phyloP scores from a whole-genome alignment of 2,329 filamentous ascomycete genomes.

The Nigrospora oryzae region DNA sequence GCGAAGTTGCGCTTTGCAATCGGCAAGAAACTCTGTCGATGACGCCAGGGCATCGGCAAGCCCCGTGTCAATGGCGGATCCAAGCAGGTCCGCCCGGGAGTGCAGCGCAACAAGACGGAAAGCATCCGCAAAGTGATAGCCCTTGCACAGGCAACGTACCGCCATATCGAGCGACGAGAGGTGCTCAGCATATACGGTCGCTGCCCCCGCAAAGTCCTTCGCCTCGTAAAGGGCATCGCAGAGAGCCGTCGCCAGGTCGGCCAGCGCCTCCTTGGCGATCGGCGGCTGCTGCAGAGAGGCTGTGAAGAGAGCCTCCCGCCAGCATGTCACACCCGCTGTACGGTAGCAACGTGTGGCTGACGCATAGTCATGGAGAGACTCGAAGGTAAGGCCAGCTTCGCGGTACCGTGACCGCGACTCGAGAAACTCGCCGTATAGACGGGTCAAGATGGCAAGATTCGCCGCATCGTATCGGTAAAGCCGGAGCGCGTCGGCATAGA shows the following conservation, averaged over 20 bases:
- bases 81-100: constrained; percentile 53
- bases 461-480: constrained; percentile 75
- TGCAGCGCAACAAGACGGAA: constrained; percentile 64
- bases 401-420: constrained; percentile 67
- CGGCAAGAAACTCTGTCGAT: constrained; percentile 85
- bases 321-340: constrained; percentile 64
- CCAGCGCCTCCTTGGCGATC: constrained; percentile 50
- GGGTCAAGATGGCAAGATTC: constrained; percentile 60
- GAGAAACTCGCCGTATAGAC: constrained; percentile 72
- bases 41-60: constrained; percentile 73
- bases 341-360: constrained; percentile 79
- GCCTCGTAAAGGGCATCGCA: constrained; percentile 73
- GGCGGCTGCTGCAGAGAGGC: constrained; percentile 60
- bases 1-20: constrained; percentile 77
- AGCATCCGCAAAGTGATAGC: constrained; percentile 82
- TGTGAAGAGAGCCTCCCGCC: constrained; percentile 82
- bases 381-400: constrained; percentile 85
- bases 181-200: constrained; percentile 74
- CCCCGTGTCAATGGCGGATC: constrained; percentile 63
- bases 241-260: constrained; percentile 62
- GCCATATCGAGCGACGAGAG: constrained; percentile 63
- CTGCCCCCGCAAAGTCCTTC: constrained; percentile 76
- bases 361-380: constrained; percentile 67
- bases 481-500: constrained; percentile 70
- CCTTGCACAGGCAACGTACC: constrained; percentile 74